Evolutionary conservation across 768 basidiomycete genomes (phyloP).

Genomic region (Sporobolomyces pararoseus): DNA sequence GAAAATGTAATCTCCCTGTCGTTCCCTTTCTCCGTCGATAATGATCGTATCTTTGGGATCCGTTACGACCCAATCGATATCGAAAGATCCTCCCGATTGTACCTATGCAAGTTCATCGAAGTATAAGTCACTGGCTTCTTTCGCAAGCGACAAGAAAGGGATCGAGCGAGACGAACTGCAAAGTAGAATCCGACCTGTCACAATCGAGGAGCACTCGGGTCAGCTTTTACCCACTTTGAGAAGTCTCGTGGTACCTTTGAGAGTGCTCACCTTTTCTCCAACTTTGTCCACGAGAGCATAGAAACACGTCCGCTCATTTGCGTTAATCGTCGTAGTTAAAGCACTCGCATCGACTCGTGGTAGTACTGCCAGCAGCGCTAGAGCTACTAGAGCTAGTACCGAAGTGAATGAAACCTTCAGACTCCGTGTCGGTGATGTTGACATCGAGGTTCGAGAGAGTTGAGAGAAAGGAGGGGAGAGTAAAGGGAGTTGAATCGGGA

Average conservation of each 20-base stretch:
- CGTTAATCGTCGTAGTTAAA: constrained; percentile 60
- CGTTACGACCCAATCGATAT: constrained; percentile 87
- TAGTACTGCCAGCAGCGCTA: constrained; percentile 12
- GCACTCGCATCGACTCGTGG: constrained; percentile 56
- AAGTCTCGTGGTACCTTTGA: no score
- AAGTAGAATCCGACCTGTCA: constrained; percentile 79
- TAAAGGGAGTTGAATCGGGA: not conserved
- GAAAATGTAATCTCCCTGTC: constrained; percentile 94
- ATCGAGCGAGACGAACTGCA: constrained; percentile 64
- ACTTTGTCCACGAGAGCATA: constrained; percentile 94
- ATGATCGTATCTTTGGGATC: constrained; percentile 84
- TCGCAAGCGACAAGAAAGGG: not conserved
- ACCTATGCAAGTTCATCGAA: constrained; percentile 60
- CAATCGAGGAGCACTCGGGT: no score
- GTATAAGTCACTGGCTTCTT: not conserved
- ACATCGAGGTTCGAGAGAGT: not conserved
- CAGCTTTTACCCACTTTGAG: no score
- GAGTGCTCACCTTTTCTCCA: constrained; percentile 74
- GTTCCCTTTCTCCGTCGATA: constrained; percentile 80
- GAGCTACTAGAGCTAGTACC: not conserved
- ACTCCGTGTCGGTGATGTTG: not conserved
- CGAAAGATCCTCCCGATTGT: constrained; percentile 95
- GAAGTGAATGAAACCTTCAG: not conserved
- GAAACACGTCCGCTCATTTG: constrained; percentile 63
- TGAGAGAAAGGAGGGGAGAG: not conserved